A percentile compares a stretch with the other conserved stretches of the same genome.
phyloP scores from a whole-genome alignment of 257 asterid genomes.

The Gardenia jasminoides region DNA sequence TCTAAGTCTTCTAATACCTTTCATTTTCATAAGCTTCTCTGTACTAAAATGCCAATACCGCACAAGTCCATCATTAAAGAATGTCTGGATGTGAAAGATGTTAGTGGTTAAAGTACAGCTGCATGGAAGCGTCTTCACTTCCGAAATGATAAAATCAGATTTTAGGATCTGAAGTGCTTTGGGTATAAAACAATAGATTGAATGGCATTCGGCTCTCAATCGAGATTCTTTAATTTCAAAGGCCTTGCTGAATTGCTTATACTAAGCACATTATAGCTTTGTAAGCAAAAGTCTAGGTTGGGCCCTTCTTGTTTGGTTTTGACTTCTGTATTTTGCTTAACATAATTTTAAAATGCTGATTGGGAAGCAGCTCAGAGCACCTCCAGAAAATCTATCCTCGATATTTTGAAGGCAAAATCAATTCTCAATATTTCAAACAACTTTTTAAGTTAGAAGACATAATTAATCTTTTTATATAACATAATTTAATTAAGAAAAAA shows the following conservation, averaged over 20 bases:
- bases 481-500: too few relatives aligned
- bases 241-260: neutral
- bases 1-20: neutral
- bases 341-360: neutral
- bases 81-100: neutral
- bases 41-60: neutral
- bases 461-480: too few relatives aligned
- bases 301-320: neutral
- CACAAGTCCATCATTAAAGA: neutral
- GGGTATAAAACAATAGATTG: neutral
- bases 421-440: neutral
- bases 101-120: neutral
- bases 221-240: neutral
- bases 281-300: neutral
- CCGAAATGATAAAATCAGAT: neutral
- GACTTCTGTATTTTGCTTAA: neutral
- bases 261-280: neutral
- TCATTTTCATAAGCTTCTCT: neutral
- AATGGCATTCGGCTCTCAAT: neutral
- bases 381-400: neutral
- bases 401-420: neutral
- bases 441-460: too few relatives aligned
- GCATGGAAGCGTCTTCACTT: neutral
- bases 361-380: neutral
- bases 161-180: neutral